Evolutionary conservation across 176 grass and related monocot genomes (phyloP).

Genomic region (Hordeum marinum): DNA sequence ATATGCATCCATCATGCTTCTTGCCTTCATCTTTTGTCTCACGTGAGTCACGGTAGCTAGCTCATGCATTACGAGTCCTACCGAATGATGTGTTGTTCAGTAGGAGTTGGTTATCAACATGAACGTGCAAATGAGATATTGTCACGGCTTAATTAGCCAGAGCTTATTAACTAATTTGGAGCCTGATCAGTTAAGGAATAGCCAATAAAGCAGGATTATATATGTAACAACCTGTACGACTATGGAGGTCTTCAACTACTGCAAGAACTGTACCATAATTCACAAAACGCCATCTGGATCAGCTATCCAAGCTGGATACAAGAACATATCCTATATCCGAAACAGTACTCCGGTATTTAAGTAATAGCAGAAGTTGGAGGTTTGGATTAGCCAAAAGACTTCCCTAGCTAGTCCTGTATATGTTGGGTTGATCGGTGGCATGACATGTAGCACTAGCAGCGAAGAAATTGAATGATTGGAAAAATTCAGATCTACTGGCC

Average conservation of each 20-base stretch:
- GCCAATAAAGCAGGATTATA: not conserved
- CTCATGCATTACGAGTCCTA: no score
- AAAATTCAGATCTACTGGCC: not conserved
- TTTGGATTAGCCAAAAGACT: not conserved
- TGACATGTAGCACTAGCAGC: not conserved
- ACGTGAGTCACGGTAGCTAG: no score
- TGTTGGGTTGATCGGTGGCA: not conserved
- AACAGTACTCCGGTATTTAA: not conserved
- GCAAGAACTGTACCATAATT: not conserved
- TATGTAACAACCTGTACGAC: not conserved
- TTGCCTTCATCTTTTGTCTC: no score
- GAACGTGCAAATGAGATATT: not conserved
- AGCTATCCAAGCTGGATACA: conserved; percentile 5
- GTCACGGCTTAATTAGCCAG: not conserved
- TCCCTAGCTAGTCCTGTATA: not conserved
- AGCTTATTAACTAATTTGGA: not conserved
- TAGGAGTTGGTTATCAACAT: not conserved
- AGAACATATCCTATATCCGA: not conserved
- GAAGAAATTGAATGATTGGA: not conserved
- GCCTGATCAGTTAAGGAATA: not conserved
- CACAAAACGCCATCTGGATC: not conserved
- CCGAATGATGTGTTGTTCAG: no score
- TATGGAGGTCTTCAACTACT: not conserved
- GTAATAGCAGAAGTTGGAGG: not conserved
- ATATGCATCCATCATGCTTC: not conserved